These are phyloP conservation scores for Stephania yunnanensis DNA, from an alignment of 164 flowering plant species.

Conservation along the genomic window DNA sequence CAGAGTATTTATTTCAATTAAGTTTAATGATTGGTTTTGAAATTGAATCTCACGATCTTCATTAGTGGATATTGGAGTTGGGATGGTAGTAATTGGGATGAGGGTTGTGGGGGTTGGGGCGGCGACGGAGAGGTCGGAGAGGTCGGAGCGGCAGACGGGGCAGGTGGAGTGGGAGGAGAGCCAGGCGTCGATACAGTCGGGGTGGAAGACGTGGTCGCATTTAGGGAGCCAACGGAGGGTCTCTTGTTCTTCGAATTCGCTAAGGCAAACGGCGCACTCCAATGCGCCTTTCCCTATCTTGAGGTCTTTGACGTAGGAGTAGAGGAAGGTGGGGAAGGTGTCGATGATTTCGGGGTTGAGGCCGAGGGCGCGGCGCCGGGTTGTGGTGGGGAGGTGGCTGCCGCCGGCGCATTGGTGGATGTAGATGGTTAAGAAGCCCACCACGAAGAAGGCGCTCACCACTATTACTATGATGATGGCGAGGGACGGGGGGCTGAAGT, in stretches of 20 bases:
- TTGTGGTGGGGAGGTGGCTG: neutral
- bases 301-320: constrained; percentile 45
- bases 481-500: constrained; percentile 31
- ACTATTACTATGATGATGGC: constrained; percentile 22
- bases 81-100: neutral
- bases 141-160: constrained; percentile 52
- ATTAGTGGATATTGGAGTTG: neutral
- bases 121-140: constrained; percentile 23
- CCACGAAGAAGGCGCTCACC: constrained; percentile 27
- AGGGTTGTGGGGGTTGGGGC: too few relatives aligned
- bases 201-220: constrained; percentile 54
- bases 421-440: constrained; percentile 31
- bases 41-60: constrained; percentile 10
- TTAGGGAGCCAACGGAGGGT: constrained; percentile 49
- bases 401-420: constrained; percentile 31
- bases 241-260: constrained; percentile 50
- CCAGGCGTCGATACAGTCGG: constrained; percentile 52
- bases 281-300: constrained; percentile 37
- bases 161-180: constrained; percentile 43
- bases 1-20: too few relatives aligned
- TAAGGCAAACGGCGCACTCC: constrained; percentile 59
- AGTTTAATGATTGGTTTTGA: too few relatives aligned
- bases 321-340: constrained; percentile 43
- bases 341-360: constrained; percentile 34
- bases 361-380: constrained; percentile 22